A percentile compares a stretch with the other conserved stretches of the same genome.
Conservation (phyloP, 345 rosid genomes). For the Aethionema arabicum region DNA sequence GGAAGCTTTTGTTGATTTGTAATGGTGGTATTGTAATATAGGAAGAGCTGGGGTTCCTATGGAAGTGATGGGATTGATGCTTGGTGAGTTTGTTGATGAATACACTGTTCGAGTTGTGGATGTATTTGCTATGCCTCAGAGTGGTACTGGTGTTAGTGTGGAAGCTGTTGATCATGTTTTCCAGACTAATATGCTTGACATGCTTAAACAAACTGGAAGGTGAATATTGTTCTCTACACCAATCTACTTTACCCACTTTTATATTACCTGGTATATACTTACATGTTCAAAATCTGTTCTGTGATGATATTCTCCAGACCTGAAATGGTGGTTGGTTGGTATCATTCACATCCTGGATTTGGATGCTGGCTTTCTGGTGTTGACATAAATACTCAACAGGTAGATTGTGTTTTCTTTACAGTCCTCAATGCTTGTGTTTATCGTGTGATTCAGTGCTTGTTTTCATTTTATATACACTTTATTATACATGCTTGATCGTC, state of each 20-base stretch:
- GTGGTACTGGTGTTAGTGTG: slow-evolving; percentile 98
- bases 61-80: slow-evolving; percentile 99
- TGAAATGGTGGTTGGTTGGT: slow-evolving; percentile 99
- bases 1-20: neutral
- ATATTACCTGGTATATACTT: neutral
- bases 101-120: slow-evolving; percentile 96
- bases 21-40: slow-evolving; percentile 22
- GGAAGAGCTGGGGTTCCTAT: slow-evolving; percentile 99
- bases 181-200: slow-evolving; percentile 98
- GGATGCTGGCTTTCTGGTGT: slow-evolving; percentile 99
- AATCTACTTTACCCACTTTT: neutral
- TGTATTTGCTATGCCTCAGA: slow-evolving; percentile 99
- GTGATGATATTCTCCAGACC: slow-evolving; percentile 47
- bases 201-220: slow-evolving; percentile 99
- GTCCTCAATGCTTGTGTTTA: too few species aligned
- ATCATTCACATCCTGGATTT: slow-evolving; percentile 99
- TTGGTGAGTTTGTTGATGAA: slow-evolving; percentile 98
- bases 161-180: slow-evolving; percentile 99
- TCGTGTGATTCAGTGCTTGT: too few species aligned
- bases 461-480: too few species aligned
- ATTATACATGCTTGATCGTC: too few species aligned
- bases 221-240: slow-evolving; percentile 10
- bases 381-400: slow-evolving; percentile 99
- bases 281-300: neutral
- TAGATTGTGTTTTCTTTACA: slow-evolving; percentile 7